Evolutionary conservation across 2,329 filamentous ascomycete genomes (phyloP), one percentile per base, ranked within the genome.

Genomic region (Paecilomyces dactylethromorphus): DNA sequence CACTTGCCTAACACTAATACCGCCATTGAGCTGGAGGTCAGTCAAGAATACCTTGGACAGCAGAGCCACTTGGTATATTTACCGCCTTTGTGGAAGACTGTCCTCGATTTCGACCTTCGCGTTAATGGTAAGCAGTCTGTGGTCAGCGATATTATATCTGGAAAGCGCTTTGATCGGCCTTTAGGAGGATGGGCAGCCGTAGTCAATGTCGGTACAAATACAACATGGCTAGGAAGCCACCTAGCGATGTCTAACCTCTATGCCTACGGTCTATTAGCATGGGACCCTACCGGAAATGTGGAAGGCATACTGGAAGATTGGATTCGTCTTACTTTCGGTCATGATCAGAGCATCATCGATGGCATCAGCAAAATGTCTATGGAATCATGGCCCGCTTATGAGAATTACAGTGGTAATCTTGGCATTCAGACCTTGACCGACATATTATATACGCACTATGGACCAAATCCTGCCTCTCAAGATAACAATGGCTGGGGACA

Each of bases 231-330:
- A 0, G 87, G 88, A 10, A 86, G 83, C 59, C 86, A 89, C 68
- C 75, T 90, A 0, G 80, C 87, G 54, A 87, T 90, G 85, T 86
- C 85, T 0, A 90, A 90, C 66, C 73, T 90, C 1, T 90, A 89
- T 64, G 86, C 86, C 0, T 91, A 85, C 64, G 88, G 87, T 10
- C 80, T 81, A 2, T 69, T 90, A 15, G 86, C 87, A 0, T 90
- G 88, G 88, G 74, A 87, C 56, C 84, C 87, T 0, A 74, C 75
- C 0, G 65, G 71, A 0, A 79, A 83, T 51, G 69, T 81, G 0
- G 71, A 79, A 26, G 66, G 68, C 0, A 78, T 89, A 2, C 74
- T 90, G 0, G 73, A 85, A 65, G 84, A 87, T 60, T 90, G 88
- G 88, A 85, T 79, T n/a, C 79, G 82, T 2, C 75, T 90, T 22